These are phyloP conservation scores for Candida nanaspora DNA, from an alignment of 805 yeast species.

Conservation along the genomic window DNA sequence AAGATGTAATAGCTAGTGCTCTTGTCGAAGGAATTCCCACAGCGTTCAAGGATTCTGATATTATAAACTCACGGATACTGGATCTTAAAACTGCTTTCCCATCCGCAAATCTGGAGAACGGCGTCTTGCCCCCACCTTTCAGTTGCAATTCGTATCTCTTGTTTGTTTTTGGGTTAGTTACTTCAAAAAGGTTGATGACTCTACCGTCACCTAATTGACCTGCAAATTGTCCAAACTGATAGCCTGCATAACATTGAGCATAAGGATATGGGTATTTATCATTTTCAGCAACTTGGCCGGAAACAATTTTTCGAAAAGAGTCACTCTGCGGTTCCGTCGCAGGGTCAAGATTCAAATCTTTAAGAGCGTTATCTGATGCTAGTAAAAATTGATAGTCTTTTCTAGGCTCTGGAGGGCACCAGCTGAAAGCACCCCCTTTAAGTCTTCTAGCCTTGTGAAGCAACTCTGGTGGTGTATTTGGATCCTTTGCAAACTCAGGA, in stretches of 20 bases:
- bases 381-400: slow-evolving; percentile 46
- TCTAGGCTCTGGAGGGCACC: slow-evolving; percentile 59
- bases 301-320: slow-evolving; percentile 43
- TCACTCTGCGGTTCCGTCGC: slow-evolving; percentile 16
- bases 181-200: slow-evolving; percentile 74
- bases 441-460: slow-evolving; percentile 47
- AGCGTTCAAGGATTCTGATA: slow-evolving; percentile 73
- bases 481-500: slow-evolving; percentile 18
- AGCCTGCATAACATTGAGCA: slow-evolving; percentile 91
- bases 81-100: slow-evolving; percentile 92
- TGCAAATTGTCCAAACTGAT: slow-evolving; percentile 94
- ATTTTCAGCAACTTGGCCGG: slow-evolving; percentile 42
- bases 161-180: slow-evolving; percentile 37
- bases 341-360: slow-evolving; percentile 53
- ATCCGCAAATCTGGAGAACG: slow-evolving; percentile 91
- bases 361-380: slow-evolving; percentile 52
- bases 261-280: slow-evolving; percentile 54
- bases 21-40: slow-evolving; percentile 85
- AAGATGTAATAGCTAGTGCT: slow-evolving; percentile 62
- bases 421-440: slow-evolving; percentile 63
- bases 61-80: slow-evolving; percentile 79
- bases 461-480: slow-evolving; percentile 21
- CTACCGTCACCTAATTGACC: slow-evolving; percentile 98
- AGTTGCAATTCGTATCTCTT: slow-evolving; percentile 61
- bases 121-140: slow-evolving; percentile 90